phyloP scores from a whole-genome alignment of 176 grass and related monocot species.

The Metroxylon sagu region DNA sequence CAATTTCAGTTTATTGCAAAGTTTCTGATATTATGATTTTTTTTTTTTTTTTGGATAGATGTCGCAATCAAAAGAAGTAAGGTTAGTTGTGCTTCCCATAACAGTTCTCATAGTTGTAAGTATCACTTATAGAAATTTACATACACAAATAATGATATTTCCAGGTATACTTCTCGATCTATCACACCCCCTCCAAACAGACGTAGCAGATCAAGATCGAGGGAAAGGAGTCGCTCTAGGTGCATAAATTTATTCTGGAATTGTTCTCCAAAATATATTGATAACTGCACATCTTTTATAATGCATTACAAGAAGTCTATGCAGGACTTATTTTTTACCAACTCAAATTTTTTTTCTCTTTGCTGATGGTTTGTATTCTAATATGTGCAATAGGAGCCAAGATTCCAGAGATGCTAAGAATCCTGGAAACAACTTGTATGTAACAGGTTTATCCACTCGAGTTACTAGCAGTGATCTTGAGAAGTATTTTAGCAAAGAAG shows the following conservation, averaged over 20 bases:
- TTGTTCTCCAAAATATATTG: not conserved
- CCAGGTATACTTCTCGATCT: constrained; percentile 84
- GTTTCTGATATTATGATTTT: constrained; percentile 22
- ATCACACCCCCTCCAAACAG: constrained; percentile 69
- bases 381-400: constrained; percentile 40
- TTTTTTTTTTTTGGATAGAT: constrained; percentile 40
- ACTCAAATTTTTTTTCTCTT: constrained; percentile 3
- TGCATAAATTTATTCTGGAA: constrained; percentile 22
- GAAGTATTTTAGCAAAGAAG: constrained; percentile 85
- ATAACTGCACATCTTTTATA: not conserved
- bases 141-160: not conserved
- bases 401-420: constrained; percentile 32
- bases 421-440: constrained; percentile 93
- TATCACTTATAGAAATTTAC: not conserved
- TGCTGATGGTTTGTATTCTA: constrained; percentile 5
- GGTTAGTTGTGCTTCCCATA: constrained; percentile 34
- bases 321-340: not conserved
- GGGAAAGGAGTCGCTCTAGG: constrained; percentile 84
- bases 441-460: constrained; percentile 90
- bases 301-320: not conserved
- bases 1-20: constrained; percentile 1
- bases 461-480: constrained; percentile 55
- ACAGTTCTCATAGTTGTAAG: not conserved
- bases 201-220: constrained; percentile 40
- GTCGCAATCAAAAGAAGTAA: constrained; percentile 93